phyloP scores from a whole-genome alignment of 805 yeast genomes.

The Kodamaea sagamina region DNA sequence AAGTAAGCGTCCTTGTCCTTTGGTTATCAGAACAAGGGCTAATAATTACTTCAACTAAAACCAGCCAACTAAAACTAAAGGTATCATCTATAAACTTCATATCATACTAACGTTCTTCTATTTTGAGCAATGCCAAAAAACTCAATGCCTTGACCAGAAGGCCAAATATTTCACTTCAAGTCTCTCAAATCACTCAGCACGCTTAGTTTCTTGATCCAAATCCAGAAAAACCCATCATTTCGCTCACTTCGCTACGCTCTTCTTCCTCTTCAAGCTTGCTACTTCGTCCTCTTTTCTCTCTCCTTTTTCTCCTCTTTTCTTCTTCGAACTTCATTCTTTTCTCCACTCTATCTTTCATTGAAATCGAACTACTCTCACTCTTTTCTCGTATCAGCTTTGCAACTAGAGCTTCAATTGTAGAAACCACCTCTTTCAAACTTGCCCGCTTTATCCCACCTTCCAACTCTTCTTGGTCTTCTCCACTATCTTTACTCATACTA shows the following conservation, averaged over 20 bases:
- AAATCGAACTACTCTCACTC: constrained; percentile 18
- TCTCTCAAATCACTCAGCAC: too few species aligned
- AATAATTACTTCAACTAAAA: too few species aligned
- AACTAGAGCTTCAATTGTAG: constrained; percentile 32
- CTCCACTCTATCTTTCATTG: constrained; percentile 44
- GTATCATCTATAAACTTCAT: too few species aligned
- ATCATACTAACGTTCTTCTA: too few species aligned
- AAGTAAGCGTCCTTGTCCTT: too few species aligned
- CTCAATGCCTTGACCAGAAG: too few species aligned
- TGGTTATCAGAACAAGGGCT: too few species aligned
- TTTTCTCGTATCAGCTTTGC: constrained; percentile 23
- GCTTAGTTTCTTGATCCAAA: constrained; percentile 53
- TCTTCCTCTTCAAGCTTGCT: constrained; percentile 18
- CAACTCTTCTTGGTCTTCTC: constrained; percentile 18
- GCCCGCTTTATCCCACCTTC: constrained; percentile 42
- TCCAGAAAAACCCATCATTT: constrained; percentile 61
- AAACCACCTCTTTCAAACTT: constrained; percentile 33
- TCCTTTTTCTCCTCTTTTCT: constrained; percentile 29
- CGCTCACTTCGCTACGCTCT: constrained; percentile 26
- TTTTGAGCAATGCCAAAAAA: too few species aligned
- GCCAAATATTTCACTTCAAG: too few species aligned
- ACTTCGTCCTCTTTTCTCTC: constrained; percentile 24
- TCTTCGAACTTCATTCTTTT: constrained; percentile 41
- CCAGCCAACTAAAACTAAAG: too few species aligned
- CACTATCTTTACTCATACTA: constrained; percentile 17